A percentile compares a stretch with the other conserved stretches of the same genome.
Evolutionary conservation across 768 basidiomycete species (phyloP).

Genomic region (Lyophyllum atratum): DNA sequence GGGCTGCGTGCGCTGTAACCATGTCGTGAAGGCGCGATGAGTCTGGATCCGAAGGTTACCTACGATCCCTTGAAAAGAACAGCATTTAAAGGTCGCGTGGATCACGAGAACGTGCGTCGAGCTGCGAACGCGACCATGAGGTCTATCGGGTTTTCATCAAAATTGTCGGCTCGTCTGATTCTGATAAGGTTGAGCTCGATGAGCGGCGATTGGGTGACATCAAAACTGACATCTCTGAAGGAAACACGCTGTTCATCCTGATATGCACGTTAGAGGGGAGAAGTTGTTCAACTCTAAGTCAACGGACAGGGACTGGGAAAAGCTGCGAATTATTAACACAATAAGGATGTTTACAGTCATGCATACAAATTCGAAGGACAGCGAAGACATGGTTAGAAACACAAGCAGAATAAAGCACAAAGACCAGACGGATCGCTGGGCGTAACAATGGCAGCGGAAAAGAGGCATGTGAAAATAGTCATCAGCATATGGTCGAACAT

Average conservation of each 20-base stretch:
- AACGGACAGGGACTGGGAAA: not conserved
- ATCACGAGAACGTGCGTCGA: constrained; percentile 5
- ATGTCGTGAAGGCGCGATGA: not conserved
- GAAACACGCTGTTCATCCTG: not conserved
- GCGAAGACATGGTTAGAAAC: not conserved
- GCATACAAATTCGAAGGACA: not conserved
- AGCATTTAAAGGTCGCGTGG: too few species aligned
- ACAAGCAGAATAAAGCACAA: not conserved
- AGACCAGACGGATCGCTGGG: not conserved
- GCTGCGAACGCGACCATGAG: not conserved
- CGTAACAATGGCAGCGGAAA: not conserved
- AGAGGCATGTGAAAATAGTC: not conserved
- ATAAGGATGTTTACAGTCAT: not conserved
- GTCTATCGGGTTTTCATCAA: not conserved
- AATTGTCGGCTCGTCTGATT: not conserved
- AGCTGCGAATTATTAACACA: not conserved
- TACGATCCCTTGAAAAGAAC: too few species aligned
- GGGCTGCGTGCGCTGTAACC: constrained; percentile 12
- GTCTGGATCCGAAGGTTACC: too few species aligned
- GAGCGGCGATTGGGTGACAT: not conserved
- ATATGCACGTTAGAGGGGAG: too few species aligned
- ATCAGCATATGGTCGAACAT: not conserved
- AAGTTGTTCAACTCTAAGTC: too few species aligned
- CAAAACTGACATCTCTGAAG: not conserved
- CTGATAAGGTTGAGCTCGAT: not conserved